Percentiles rank a stretch among this genome's conserved stretches.
phyloP scores from a whole-genome alignment of 371 early-diverging fungal genomes.

The Umbelopsis sp. region DNA sequence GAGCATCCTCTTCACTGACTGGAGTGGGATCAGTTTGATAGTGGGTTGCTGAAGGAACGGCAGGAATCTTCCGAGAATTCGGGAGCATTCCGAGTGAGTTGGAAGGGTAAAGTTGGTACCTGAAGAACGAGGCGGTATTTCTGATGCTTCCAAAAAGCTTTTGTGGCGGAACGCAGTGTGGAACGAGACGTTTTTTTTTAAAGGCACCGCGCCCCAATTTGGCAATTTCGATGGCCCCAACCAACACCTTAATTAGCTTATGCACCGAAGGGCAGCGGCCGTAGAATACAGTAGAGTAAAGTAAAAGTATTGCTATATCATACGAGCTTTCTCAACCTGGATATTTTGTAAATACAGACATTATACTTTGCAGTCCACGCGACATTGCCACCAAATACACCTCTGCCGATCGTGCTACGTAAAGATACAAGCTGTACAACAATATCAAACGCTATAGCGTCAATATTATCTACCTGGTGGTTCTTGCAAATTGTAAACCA shows the following conservation, averaged over 20 bases:
- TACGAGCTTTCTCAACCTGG: too few relatives aligned
- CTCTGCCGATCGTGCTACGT: too few relatives aligned
- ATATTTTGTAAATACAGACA: too few relatives aligned
- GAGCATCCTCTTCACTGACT: slow-evolving; percentile 4
- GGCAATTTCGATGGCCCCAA: not conserved
- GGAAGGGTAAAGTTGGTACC: slow-evolving; percentile 11
- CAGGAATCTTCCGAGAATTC: slow-evolving; percentile 18
- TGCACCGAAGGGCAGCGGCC: not conserved
- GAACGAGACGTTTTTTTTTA: not conserved
- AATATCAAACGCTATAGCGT: too few relatives aligned
- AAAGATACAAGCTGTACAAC: too few relatives aligned
- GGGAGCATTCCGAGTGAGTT: not conserved
- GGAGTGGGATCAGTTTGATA: not conserved
- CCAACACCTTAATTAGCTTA: not conserved
- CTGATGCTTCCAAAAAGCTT: not conserved
- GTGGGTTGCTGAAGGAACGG: not conserved
- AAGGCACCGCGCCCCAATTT: not conserved
- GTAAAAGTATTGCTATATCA: not conserved
- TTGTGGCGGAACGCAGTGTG: slow-evolving; percentile 6
- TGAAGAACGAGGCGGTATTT: not conserved
- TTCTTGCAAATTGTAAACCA: too few relatives aligned
- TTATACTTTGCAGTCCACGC: too few relatives aligned
- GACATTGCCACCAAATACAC: too few relatives aligned
- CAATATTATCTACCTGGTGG: too few relatives aligned
- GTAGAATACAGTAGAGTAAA: not conserved